Conservation (phyloP, 345 rosid species). For the Gossypium stocksii region DNA sequence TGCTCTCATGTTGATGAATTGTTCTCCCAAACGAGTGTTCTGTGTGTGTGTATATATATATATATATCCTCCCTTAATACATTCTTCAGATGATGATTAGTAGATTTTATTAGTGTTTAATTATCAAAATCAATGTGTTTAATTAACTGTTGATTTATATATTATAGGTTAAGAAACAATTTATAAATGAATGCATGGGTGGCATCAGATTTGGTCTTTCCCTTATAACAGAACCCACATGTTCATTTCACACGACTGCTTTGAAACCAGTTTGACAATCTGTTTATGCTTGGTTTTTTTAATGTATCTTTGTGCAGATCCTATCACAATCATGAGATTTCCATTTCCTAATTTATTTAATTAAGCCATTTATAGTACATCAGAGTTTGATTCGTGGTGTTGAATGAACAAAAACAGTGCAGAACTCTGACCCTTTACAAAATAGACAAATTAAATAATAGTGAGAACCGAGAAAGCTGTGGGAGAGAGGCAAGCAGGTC, state of each 20-base stretch:
- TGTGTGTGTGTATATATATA: too few relatives aligned
- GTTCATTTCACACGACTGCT: background rate
- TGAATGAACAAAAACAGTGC: background rate
- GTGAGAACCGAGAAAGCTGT: background rate
- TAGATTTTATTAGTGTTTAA: background rate
- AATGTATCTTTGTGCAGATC: background rate
- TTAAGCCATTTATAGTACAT: background rate
- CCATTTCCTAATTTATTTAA: conserved; percentile 4
- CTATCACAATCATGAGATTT: conserved; percentile 9
- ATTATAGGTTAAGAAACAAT: background rate
- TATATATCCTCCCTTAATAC: background rate
- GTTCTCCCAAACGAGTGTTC: too few relatives aligned
- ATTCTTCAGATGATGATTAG: background rate
- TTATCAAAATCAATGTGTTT: background rate
- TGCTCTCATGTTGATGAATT: background rate
- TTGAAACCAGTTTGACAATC: background rate
- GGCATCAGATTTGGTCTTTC: background rate
- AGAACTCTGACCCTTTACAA: background rate
- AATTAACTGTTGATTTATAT: too few relatives aligned
- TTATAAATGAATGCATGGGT: background rate
- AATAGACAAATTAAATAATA: background rate
- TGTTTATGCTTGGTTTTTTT: background rate
- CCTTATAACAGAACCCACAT: conserved; percentile 12
- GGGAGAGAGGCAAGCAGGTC: background rate
- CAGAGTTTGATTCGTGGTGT: background rate